A percentile compares a stretch with the other conserved stretches of the same genome.
phyloP scores from a whole-genome alignment of 164 flowering plant genomes.

The Dillenia suffruticosa region DNA sequence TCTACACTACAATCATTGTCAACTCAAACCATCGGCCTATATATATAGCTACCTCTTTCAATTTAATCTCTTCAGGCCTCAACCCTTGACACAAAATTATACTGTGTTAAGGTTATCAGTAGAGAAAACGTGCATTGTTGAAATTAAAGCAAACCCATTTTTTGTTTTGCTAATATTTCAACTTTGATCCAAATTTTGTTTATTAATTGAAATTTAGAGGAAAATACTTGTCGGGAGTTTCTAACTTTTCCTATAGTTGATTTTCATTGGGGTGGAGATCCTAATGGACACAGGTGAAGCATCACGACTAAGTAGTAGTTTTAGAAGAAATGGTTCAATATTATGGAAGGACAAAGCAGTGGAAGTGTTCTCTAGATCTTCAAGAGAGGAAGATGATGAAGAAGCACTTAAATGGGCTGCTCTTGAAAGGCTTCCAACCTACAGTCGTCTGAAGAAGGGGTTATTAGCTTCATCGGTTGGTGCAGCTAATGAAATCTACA shows the following conservation, averaged over 20 bases:
- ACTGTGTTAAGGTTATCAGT: no score
- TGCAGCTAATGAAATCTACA: no score
- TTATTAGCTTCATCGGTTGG: no score
- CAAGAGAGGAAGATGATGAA: constrained; percentile 38
- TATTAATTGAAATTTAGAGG: background rate
- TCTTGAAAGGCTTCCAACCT: constrained; percentile 31
- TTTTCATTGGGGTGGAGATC: background rate
- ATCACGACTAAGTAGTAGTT: constrained; percentile 22
- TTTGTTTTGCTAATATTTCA: background rate
- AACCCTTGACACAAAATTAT: no score
- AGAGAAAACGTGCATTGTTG: no score
- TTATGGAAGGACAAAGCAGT: constrained; percentile 29
- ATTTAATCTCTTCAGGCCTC: no score
- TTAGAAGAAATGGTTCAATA: constrained; percentile 17
- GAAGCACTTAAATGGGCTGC: constrained; percentile 58
- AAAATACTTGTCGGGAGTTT: background rate
- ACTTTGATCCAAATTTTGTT: background rate
- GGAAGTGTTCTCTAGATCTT: constrained; percentile 32
- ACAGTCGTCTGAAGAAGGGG: no score
- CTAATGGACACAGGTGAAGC: constrained; percentile 20
- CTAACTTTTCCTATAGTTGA: background rate
- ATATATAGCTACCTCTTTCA: no score
- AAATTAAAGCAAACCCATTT: background rate
- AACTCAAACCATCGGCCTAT: no score
- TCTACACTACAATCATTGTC: no score